These are phyloP conservation scores for Zygnema cylindricum DNA, from an alignment of 139 green algal species.

Conservation along the genomic window DNA sequence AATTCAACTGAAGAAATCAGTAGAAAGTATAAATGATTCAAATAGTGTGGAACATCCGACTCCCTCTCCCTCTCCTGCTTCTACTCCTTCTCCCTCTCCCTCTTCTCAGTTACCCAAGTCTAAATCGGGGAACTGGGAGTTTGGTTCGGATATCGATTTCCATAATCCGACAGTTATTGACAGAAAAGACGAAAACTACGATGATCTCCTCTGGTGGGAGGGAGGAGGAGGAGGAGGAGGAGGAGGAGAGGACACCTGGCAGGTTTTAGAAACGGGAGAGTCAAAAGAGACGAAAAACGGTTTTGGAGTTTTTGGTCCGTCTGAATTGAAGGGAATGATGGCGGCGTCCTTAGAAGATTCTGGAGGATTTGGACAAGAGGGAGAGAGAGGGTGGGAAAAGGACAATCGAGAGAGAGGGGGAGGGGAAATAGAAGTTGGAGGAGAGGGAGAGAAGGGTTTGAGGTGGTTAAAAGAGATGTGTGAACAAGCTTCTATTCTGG, in stretches of 20 bases:
- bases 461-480: conserved; percentile 37
- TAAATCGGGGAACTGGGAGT: neutral
- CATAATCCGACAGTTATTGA: neutral
- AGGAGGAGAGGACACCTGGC: neutral
- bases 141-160: conserved; percentile 31
- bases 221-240: neutral
- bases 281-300: neutral
- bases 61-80: neutral
- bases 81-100: neutral
- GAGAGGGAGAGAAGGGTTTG: conserved; percentile 31
- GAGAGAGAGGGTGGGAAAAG: neutral
- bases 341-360: neutral
- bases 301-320: neutral
- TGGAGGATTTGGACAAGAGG: neutral
- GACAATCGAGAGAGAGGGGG: neutral
- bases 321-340: conserved; percentile 14
- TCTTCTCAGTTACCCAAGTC: neutral
- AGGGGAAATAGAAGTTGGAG: neutral
- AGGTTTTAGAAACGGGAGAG: neutral
- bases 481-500: neutral
- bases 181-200: neutral
- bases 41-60: conserved; percentile 13
- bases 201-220: too few species aligned
- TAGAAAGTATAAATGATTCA: conserved; percentile 9
- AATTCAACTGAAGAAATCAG: conserved; percentile 16